phyloP scores from a whole-genome alignment of 805 yeast genomes.

The Metschnikowia dekortorum region DNA sequence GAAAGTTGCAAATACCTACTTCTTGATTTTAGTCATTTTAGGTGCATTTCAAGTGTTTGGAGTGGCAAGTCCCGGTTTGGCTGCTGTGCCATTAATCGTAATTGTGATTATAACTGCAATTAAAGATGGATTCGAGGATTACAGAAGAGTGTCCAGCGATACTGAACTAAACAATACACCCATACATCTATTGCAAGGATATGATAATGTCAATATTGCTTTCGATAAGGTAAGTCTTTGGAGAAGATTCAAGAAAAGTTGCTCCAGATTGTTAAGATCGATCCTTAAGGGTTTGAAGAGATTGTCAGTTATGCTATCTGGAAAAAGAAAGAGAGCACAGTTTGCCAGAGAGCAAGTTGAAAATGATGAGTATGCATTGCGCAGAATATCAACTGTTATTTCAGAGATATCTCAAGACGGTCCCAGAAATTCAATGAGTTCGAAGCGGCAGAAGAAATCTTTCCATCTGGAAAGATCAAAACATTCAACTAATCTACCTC shows the following conservation, averaged over 20 bases:
- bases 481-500: constrained; percentile 10
- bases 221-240: constrained; percentile 54
- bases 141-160: constrained; percentile 67
- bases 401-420: constrained; percentile 26
- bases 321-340: constrained; percentile 22
- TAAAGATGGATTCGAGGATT: constrained; percentile 79
- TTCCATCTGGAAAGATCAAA: constrained; percentile 13
- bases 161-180: constrained; percentile 67
- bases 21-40: constrained; percentile 70
- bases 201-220: constrained; percentile 55
- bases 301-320: constrained; percentile 23
- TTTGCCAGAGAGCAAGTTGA: constrained; percentile 22
- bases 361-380: constrained; percentile 27
- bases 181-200: constrained; percentile 51
- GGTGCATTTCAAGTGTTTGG: constrained; percentile 79
- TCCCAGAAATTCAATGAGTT: constrained; percentile 7
- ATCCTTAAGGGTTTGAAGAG: constrained; percentile 20
- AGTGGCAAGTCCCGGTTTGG: constrained; percentile 70
- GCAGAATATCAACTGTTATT: constrained; percentile 34
- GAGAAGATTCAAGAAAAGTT: constrained; percentile 64
- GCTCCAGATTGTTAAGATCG: constrained; percentile 30
- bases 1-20: constrained; percentile 88
- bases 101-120: constrained; percentile 71
- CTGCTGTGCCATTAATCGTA: constrained; percentile 75
- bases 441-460: constrained; percentile 12